Evolutionary conservation across 108 stramenopile species (phyloP).

Genomic region (Skeletonema grethae): DNA sequence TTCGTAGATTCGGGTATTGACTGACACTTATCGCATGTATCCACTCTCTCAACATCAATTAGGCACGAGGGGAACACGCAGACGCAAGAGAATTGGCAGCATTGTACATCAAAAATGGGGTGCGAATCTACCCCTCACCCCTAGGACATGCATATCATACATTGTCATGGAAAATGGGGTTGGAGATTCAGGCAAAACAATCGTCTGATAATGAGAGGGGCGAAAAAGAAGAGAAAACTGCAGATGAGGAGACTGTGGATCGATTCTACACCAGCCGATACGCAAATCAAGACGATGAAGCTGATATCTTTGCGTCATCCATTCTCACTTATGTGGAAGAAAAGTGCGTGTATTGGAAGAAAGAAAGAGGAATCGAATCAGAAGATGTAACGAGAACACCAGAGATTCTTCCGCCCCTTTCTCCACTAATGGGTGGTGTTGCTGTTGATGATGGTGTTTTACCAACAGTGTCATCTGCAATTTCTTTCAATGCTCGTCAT

Average conservation of each 20-base stretch:
- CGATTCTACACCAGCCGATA: conserved; percentile 25
- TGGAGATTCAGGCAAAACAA: conserved; percentile 53
- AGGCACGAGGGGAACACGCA: conserved; percentile 69
- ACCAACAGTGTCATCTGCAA: background rate
- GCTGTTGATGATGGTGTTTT: background rate
- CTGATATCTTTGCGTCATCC: conserved; percentile 1
- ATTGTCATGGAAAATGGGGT: conserved; percentile 70
- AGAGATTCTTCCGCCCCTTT: background rate
- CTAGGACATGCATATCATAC: conserved; percentile 80
- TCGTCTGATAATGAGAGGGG: conserved; percentile 5
- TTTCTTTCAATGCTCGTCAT: background rate
- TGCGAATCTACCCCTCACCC: conserved; percentile 76
- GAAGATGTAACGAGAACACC: background rate
- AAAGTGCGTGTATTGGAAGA: conserved; percentile 58
- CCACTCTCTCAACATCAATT: conserved; percentile 1
- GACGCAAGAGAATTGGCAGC: conserved; percentile 81
- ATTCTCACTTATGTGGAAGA: conserved; percentile 72
- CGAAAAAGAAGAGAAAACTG: background rate
- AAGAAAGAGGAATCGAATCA: conserved; percentile 12
- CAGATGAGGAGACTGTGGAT: conserved; percentile 9
- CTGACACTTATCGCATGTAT: conserved; percentile 1
- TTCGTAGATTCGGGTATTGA: too few species aligned
- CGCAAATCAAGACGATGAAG: background rate
- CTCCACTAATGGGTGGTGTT: background rate
- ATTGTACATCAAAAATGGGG: conserved; percentile 68